phyloP scores from a whole-genome alignment of 2,329 filamentous ascomycete species.

The Microdochium bolleyi region DNA sequence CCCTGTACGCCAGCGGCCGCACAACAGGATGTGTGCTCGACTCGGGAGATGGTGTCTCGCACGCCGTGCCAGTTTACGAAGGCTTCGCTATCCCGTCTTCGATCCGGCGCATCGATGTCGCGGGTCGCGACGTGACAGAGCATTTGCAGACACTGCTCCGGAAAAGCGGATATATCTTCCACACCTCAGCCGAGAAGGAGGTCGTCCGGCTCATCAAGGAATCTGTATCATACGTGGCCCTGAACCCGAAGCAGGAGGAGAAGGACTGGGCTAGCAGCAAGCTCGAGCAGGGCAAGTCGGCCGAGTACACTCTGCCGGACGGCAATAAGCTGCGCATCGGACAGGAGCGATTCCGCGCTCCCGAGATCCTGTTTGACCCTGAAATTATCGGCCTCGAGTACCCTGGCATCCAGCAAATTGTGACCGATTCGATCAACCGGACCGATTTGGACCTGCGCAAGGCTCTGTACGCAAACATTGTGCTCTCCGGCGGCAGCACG shows the following conservation, averaged over 20 bases:
- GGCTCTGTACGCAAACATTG: slow-evolving; percentile 90
- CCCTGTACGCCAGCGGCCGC: slow-evolving; percentile 88
- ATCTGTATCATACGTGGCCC: slow-evolving; percentile 82
- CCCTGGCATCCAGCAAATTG: slow-evolving; percentile 93
- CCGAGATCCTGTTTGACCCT: slow-evolving; percentile 95
- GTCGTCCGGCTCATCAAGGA: slow-evolving; percentile 98
- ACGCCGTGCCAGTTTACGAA: slow-evolving; percentile 95
- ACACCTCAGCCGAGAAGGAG: slow-evolving; percentile 98
- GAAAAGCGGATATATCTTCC: slow-evolving; percentile 90
- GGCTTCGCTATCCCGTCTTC: slow-evolving; percentile 95
- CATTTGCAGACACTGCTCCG: slow-evolving; percentile 84
- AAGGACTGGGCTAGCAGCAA: slow-evolving; percentile 88
- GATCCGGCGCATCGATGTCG: slow-evolving; percentile 92
- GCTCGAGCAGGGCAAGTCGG: slow-evolving; percentile 66
- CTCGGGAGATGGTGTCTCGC: slow-evolving; percentile 90
- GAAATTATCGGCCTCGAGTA: slow-evolving; percentile 97
- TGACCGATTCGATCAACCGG: slow-evolving; percentile 89
- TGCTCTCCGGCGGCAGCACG: slow-evolving; percentile 91
- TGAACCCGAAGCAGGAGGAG: slow-evolving; percentile 88
- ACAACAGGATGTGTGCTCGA: slow-evolving; percentile 96
- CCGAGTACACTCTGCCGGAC: slow-evolving; percentile 86
- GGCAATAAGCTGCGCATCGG: slow-evolving; percentile 89
- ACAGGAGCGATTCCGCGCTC: slow-evolving; percentile 87
- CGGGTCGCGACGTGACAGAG: slow-evolving; percentile 92
- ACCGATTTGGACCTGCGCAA: slow-evolving; percentile 96